A percentile compares a stretch with the other conserved stretches of the same genome.
phyloP scores from a whole-genome alignment of 2,329 filamentous ascomycete species.

The Neonectria coccinea region DNA sequence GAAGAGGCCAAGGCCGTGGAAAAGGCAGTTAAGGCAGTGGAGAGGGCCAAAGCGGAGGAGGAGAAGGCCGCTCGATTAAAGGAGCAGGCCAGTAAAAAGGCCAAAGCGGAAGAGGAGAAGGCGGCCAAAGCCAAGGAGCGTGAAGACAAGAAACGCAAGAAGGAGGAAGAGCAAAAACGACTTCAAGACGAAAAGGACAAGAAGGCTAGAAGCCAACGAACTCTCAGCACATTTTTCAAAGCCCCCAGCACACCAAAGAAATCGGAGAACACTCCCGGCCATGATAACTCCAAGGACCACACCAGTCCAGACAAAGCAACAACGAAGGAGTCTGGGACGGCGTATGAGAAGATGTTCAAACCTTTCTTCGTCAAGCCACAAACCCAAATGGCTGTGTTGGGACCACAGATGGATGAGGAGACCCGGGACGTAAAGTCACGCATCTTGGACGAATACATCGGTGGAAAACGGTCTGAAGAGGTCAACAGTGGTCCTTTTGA shows the following conservation, averaged over 20 bases:
- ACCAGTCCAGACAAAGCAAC: slow-evolving; percentile 32
- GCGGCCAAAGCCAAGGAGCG: slow-evolving; percentile 53
- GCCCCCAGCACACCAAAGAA: slow-evolving; percentile 57
- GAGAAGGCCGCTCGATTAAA: slow-evolving; percentile 49
- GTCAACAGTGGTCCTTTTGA: slow-evolving; percentile 58
- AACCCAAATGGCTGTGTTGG: slow-evolving; percentile 74
- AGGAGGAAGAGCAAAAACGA: slow-evolving; percentile 60
- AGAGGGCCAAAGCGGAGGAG: slow-evolving; percentile 54
- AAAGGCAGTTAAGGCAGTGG: slow-evolving; percentile 42
- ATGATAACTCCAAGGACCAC: slow-evolving; percentile 47
- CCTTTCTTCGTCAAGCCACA: slow-evolving; percentile 83
- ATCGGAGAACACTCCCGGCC: slow-evolving; percentile 48
- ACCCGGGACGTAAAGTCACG: slow-evolving; percentile 63
- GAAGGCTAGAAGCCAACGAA: slow-evolving; percentile 62
- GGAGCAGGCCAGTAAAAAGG: slow-evolving; percentile 53
- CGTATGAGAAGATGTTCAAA: slow-evolving; percentile 79
- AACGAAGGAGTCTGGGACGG: slow-evolving; percentile 51
- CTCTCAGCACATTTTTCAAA: slow-evolving; percentile 61
- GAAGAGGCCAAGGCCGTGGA: slow-evolving; percentile 45
- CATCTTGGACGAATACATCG: slow-evolving; percentile 65
- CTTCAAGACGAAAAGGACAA: slow-evolving; percentile 59
- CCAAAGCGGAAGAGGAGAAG: slow-evolving; percentile 56
- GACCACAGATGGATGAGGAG: slow-evolving; percentile 68
- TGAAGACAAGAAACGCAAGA: slow-evolving; percentile 59
- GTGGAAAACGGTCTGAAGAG: slow-evolving; percentile 58